Base-by-base conservation (phyloP, 768 basidiomycete species). In the Hydnomerulius pinastri region DNA sequence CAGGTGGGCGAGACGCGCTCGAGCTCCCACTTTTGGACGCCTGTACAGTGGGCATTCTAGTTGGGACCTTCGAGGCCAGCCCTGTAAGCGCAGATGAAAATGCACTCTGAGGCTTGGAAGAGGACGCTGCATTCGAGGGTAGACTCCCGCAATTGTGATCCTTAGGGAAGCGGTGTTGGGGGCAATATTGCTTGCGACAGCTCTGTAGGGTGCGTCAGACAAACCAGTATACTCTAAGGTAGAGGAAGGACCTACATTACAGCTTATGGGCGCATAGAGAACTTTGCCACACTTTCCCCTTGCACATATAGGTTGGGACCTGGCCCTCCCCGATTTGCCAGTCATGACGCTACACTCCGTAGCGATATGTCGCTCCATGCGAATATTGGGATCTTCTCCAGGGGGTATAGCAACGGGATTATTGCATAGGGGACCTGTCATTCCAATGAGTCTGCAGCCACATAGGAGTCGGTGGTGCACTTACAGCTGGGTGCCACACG, bases 321-420 rank as follows among this genome's bases (percentile, higher is more conserved):
- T 75, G 29, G 68, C 52, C 56, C 68, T 73, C 48, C 73, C 76
- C 17, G 76, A 67, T 63, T 75, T 82, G 6, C 88, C 89, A 0
- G 83, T 87, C 72, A 85, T 82, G 29, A 83, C 82, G 11, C 78
- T 77, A 59, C 90, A 92, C 38, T 85, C 84, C 1, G 61, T 73
- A 20, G 62, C 72, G 55, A 94, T 78, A 64, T 93, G 91, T 0
- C 72, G 69, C 57, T 92, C 90, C 86, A 94, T 91, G 41, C 83
- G 79, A 35, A 82, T 68, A 57, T 93, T 93, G 10, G 90, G 88
- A 59, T 93, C 87, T 64, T 89, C 82, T 23, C 86, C 86, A 0
- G 77, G 82, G n/a, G 80, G 82, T 43, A 92, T 79, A 3, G 88
- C 81, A 9, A 93, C 81, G 1, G 89, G 89, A 3, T 69, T 77